Percentiles rank a stretch among this genome's conserved stretches.
Conservation (phyloP, 345 rosid species). For the Gossypium raimondii region DNA sequence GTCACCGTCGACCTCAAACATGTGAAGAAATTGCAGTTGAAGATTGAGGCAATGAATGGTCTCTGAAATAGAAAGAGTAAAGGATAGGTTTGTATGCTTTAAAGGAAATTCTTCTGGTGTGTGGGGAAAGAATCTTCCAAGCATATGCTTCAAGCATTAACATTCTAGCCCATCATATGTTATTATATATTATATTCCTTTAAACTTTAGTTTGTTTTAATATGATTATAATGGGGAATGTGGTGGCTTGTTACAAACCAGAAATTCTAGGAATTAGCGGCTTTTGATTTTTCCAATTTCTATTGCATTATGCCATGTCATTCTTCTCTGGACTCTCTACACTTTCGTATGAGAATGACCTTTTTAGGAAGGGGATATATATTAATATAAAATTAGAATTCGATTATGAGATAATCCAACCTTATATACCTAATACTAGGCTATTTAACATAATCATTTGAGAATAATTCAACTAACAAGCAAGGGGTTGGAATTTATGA, state of each 20-base stretch:
- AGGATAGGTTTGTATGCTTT: constrained; percentile 1
- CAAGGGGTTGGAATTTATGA: background rate
- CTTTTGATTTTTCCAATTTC: background rate
- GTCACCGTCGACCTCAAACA: background rate
- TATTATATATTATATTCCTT: background rate
- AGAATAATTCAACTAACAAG: background rate
- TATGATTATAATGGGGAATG: background rate
- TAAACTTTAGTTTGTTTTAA: background rate
- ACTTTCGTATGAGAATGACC: background rate
- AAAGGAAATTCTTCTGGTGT: background rate
- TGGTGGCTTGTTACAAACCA: background rate
- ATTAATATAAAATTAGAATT: no score
- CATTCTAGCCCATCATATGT: background rate
- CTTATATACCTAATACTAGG: background rate
- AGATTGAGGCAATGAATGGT: background rate
- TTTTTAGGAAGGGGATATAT: no score
- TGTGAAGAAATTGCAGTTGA: background rate
- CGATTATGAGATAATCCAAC: background rate
- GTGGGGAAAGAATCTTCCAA: constrained; percentile 26
- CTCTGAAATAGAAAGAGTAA: constrained; percentile 4
- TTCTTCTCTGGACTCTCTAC: background rate
- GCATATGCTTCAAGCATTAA: constrained; percentile 36
- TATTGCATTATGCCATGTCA: background rate
- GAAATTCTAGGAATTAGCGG: background rate
- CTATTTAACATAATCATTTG: background rate